Base-by-base conservation (phyloP, 257 asterid species). In the Eustoma russellianum region DNA sequence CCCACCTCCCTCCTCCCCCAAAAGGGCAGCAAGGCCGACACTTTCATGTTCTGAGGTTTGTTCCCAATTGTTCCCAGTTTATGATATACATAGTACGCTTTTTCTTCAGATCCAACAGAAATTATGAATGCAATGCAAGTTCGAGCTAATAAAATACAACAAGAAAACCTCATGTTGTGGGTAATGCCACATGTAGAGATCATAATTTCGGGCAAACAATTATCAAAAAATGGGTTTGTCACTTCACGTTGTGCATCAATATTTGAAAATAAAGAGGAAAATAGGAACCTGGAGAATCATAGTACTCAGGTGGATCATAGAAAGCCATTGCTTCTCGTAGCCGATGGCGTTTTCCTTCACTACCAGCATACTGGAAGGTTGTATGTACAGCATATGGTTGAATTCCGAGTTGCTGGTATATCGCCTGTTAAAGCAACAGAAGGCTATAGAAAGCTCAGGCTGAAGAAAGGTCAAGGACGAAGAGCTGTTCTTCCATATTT, bases 301-400 rank as follows among this genome's bases (percentile, higher is more conserved):
- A 92, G 68, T 92, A 92, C 68, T 92, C 95, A 0, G 83, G 94
- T 48, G 93, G 92, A 75, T 92, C 99, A 64, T 76, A 73, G 60
- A 92, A 92, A 40, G 79, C 64, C 95, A 76, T 92, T 68, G 83
- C 99, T 74, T 92, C 99, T 60, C 99, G 95, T 53, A 92, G 72
- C 58, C 99, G 81, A 59, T 92, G 97, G 50, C 99, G 93, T 77
- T 92, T 92, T 63, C 99, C 99, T 6, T 79, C 99, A 52, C 95
- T 88, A 56, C 97, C 99, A 58, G 91, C 93, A 76, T 79, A 92
- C 66, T 92, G 99, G 74, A 85, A 92, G 53, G 99, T 92, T 53
- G 99, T 88, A 62, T 92, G 99, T 60, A 88, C 97, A 66, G 95
- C 99, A 55, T 92, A 92, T 1, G 97, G 89, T 68, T 88, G 77